Base-by-base conservation (phyloP, 2,329 filamentous ascomycete genomes). In the Escovopsis sp. region DNA sequence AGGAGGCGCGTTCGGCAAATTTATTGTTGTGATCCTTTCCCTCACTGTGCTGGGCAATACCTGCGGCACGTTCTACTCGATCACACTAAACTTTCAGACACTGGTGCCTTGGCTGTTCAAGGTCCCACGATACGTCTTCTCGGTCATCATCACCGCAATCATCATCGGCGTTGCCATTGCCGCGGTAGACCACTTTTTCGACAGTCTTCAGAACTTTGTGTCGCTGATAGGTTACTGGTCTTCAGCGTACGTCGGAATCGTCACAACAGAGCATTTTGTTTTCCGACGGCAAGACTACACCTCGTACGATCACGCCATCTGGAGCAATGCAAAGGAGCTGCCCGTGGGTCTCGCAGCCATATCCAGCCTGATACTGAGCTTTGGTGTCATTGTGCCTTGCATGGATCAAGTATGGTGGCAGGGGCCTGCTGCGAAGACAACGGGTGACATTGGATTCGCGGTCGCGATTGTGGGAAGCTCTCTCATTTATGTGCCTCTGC, bases 391-490 rank as follows among this genome's bases (percentile, higher is more conserved):
- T 2, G 57, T 77, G 6, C 72, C 73, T 0, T 68, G 65, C 23
- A 76, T 77, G 65, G 62, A 60, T 9, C 68, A 75, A 51, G 66
- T 63, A 4, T 77, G 72, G 72, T 77, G 65, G 46, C 67, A 62
- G 8, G 73, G 73, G 0, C 72, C 72, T 0, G 68, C 78, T 43
- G 73, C 72, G 0, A 53, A 62, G 51, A 64, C 45, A 26, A 74
- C 72, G 10, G 75, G 75, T 0, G 74, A 79, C 42, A 69, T 79
- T 48, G 76, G 75, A 0, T 77, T 79, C 38, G 75, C 79, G 56
- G 54, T 75, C 49, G 73, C 73, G 0, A 68, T 78, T 46, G 60
- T 62, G 19, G 48, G 70, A 37, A 66, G 64, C 11, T 60, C 51
- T 2, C 10, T 70, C 23, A 49, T 59, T 18, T 72, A 70, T 36